A percentile compares a stretch with the other conserved stretches of the same genome.
phyloP scores from a whole-genome alignment of 2,329 filamentous ascomycete species.

The Aspergillus pseudoviridinutans region DNA sequence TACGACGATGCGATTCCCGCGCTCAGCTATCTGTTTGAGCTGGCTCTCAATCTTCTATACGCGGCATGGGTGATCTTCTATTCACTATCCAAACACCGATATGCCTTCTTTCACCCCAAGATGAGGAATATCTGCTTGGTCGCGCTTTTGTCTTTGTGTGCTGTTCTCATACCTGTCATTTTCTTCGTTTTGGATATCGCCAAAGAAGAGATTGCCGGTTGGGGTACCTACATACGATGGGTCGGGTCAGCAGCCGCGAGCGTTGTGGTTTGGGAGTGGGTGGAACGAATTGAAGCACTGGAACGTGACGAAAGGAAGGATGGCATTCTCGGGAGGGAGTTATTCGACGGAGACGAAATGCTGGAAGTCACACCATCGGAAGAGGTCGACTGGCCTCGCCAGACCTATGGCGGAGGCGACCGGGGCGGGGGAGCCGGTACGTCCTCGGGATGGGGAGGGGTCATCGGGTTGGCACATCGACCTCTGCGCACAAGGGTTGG shows the following conservation, averaged over 20 bases:
- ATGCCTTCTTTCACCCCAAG: conserved; percentile 82
- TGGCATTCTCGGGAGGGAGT: conserved; percentile 81
- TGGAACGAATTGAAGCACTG: conserved; percentile 86
- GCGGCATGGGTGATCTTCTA: conserved; percentile 95
- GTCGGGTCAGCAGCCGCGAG: conserved; percentile 91
- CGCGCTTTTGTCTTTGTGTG: conserved; percentile 70
- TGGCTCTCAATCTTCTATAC: conserved; percentile 81
- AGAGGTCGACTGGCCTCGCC: conserved; percentile 48
- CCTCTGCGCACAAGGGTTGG: conserved; percentile 34
- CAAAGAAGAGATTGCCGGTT: conserved; percentile 78
- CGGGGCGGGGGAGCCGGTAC: conserved; percentile 33
- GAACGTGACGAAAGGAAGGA: conserved; percentile 93
- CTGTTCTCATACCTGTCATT: conserved; percentile 83
- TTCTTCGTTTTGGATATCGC: conserved; percentile 92
- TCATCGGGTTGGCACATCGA: conserved; percentile 34
- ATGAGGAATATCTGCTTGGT: conserved; percentile 88
- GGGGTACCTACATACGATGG: conserved; percentile 95
- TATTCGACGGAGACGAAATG: conserved; percentile 94
- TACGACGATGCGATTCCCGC: conserved; percentile 91
- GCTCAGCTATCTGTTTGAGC: conserved; percentile 83
- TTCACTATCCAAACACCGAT: conserved; percentile 82
- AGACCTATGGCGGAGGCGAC: conserved; percentile 34
- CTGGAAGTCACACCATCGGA: conserved; percentile 63
- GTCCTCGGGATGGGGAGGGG: conserved; percentile 37
- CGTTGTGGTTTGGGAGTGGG: conserved; percentile 98